Conservation (phyloP, 1,284 basidiomycete species). For the Moesziomyces aphidis region DNA sequence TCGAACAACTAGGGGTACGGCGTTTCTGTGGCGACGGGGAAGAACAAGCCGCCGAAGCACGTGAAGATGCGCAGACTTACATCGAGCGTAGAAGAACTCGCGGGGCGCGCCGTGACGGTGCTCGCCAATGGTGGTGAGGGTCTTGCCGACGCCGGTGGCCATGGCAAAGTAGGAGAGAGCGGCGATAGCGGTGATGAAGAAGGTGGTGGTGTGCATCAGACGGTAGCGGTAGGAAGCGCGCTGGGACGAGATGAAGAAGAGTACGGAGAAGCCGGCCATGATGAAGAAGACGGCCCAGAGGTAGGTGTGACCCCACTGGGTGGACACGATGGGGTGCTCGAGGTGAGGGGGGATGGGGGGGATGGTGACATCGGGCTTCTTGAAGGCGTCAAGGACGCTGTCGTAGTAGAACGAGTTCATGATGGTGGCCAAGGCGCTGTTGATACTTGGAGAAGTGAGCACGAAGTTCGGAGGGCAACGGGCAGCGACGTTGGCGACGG, state of each 20-base stretch:
- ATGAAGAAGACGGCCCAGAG: constrained; percentile 57
- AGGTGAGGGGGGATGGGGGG: constrained; percentile 54
- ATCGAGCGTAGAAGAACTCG: constrained; percentile 57
- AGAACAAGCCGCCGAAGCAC: too few relatives aligned
- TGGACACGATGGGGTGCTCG: constrained; percentile 45
- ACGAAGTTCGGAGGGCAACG: neutral
- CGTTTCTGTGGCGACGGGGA: neutral
- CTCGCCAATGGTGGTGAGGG: constrained; percentile 25
- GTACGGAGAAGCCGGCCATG: constrained; percentile 51
- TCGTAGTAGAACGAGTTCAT: constrained; percentile 58
- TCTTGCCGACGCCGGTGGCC: constrained; percentile 56
- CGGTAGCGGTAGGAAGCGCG: constrained; percentile 59
- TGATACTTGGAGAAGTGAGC: neutral
- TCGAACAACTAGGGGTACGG: neutral
- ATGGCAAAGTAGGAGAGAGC: constrained; percentile 59
- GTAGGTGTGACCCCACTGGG: constrained; percentile 52
- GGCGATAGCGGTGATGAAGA: constrained; percentile 55
- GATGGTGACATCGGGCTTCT: constrained; percentile 49
- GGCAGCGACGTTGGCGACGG: neutral
- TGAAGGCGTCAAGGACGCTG: constrained; percentile 49
- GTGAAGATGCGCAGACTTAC: constrained; percentile 13
- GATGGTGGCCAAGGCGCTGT: neutral
- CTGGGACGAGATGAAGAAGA: constrained; percentile 54
- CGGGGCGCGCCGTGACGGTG: constrained; percentile 27
- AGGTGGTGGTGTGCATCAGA: constrained; percentile 54